Evolutionary conservation across 495 filamentous ascomycete genomes (phyloP).

Genomic region (Penicilliopsis zonata): DNA sequence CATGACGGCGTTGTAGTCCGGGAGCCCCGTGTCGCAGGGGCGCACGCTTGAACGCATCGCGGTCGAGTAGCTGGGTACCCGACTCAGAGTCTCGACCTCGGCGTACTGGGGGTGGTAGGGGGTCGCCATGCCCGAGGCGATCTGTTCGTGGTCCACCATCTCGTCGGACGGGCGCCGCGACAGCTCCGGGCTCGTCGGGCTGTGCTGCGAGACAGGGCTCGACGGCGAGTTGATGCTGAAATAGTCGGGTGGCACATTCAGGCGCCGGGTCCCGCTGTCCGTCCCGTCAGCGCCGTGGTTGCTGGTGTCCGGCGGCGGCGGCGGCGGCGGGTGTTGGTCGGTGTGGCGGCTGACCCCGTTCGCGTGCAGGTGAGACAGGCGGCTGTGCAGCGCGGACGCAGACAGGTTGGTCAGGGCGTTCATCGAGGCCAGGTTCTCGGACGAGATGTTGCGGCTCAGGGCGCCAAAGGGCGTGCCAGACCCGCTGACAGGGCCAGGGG

Average conservation of each 20-base stretch:
- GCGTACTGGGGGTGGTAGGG: constrained; percentile 53
- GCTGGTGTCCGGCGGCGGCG: constrained; percentile 6
- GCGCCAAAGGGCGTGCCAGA: constrained; percentile 62
- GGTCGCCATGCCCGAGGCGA: constrained; percentile 39
- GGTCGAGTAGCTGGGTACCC: constrained; percentile 72
- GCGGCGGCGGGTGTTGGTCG: constrained; percentile 9
- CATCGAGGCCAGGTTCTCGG: constrained; percentile 63
- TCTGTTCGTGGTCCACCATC: constrained; percentile 27
- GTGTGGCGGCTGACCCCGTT: constrained; percentile 13
- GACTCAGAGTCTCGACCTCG: constrained; percentile 52
- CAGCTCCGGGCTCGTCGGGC: constrained; percentile 20
- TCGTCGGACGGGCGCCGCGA: constrained; percentile 56
- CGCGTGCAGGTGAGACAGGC: constrained; percentile 46
- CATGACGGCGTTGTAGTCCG: constrained; percentile 39
- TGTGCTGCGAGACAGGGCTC: constrained; percentile 25
- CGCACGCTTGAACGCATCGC: constrained; percentile 51
- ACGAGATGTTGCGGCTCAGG: constrained; percentile 64
- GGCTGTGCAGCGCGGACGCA: constrained; percentile 47
- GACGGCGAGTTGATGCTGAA: constrained; percentile 16
- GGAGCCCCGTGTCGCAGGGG: constrained; percentile 33
- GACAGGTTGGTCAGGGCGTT: constrained; percentile 41
- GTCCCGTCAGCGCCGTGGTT: constrained; percentile 11
- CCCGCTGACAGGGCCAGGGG: constrained; percentile 57
- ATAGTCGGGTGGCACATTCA: constrained; percentile 20
- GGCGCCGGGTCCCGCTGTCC: too few species aligned